Conservation (phyloP, 306 rosid genomes). For the Fragaria nilgerrensis region DNA sequence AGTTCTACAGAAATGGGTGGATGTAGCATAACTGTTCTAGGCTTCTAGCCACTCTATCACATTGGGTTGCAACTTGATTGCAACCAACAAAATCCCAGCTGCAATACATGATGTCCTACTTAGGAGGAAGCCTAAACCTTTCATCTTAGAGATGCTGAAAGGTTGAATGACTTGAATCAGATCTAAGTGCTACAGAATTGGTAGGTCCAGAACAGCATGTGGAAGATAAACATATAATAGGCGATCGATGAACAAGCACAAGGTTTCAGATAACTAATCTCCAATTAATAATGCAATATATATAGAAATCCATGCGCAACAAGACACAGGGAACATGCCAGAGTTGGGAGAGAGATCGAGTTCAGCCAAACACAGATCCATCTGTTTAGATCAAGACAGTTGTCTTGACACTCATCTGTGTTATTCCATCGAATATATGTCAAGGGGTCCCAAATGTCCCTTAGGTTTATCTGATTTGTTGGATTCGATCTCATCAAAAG, state of each 20-base stretch:
- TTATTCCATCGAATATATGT: slow-evolving; percentile 17
- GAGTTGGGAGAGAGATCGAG: background rate
- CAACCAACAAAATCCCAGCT: background rate
- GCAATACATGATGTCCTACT: background rate
- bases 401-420: background rate
- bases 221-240: background rate
- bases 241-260: background rate
- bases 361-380: background rate
- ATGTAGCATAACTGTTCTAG: background rate
- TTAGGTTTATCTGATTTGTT: background rate
- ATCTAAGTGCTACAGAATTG: background rate
- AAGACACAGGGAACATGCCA: slow-evolving; percentile 6
- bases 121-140: too few species aligned
- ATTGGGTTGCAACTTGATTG: background rate
- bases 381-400: slow-evolving; percentile 9
- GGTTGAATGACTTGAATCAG: background rate
- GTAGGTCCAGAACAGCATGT: slow-evolving; percentile 7
- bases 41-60: background rate
- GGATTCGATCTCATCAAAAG: background rate
- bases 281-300: background rate
- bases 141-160: background rate
- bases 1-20: too few species aligned
- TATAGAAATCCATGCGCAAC: background rate
- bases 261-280: slow-evolving; percentile 12
- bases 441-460: slow-evolving; percentile 11